Conservation (phyloP, 75 land plant species). For the Pinus taeda region DNA sequence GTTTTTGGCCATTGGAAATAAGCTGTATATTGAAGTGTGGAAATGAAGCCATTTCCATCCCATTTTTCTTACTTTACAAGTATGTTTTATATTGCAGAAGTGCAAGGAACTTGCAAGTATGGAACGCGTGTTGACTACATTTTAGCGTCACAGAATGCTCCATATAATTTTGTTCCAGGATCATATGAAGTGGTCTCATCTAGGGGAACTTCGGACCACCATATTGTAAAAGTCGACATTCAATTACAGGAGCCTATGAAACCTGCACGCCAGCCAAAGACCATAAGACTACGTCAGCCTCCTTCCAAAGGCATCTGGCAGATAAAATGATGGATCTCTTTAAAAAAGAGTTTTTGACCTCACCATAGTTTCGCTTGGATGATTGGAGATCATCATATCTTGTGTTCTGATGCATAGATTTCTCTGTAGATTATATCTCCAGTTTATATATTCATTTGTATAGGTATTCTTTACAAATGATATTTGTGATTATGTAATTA, state of each 20-base stretch:
- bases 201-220: constrained; percentile 81
- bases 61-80: neutral
- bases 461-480: no score
- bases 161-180: constrained; percentile 69
- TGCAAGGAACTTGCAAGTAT: constrained; percentile 77
- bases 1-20: neutral
- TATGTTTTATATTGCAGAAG: constrained; percentile 30
- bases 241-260: constrained; percentile 10
- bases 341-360: no score
- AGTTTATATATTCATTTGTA: no score
- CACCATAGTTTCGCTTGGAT: no score
- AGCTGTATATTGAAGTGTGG: neutral
- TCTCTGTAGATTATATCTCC: no score
- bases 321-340: neutral
- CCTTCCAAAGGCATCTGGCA: constrained; percentile 39
- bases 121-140: constrained; percentile 77
- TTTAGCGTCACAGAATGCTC: constrained; percentile 49
- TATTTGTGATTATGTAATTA: no score
- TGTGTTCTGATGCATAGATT: no score
- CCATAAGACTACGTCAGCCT: constrained; percentile 17
- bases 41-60: neutral
- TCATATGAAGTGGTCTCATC: constrained; percentile 67
- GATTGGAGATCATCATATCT: no score
- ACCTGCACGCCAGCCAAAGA: constrained; percentile 11
- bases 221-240: constrained; percentile 62